Conservation (phyloP, 1,284 basidiomycete species). For the Ustilago sp. region DNA sequence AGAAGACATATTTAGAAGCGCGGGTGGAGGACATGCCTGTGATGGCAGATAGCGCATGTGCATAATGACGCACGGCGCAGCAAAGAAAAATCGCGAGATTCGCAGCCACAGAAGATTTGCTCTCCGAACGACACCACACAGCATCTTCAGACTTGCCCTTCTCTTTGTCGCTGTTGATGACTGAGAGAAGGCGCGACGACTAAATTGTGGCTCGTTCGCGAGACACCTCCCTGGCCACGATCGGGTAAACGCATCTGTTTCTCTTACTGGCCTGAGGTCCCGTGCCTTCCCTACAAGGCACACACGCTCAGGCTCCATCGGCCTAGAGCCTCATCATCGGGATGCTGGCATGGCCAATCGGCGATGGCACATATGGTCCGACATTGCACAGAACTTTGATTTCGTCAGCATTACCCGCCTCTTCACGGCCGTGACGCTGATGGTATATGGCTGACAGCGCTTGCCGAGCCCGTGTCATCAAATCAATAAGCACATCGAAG, state of each 20-base stretch:
- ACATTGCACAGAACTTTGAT: not conserved
- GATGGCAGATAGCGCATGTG: constrained; percentile 9
- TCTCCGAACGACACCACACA: not conserved
- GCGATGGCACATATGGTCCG: not conserved
- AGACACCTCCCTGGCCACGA: not conserved
- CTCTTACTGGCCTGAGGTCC: not conserved
- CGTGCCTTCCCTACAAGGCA: not conserved
- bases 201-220: not conserved
- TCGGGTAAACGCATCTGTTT: constrained; percentile 17
- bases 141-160: not conserved
- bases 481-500: not conserved
- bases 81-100: not conserved
- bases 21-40: constrained; percentile 16
- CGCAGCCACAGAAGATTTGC: not conserved
- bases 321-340: not conserved
- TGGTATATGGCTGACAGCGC: not conserved
- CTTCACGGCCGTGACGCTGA: not conserved
- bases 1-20: not conserved
- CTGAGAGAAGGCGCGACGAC: constrained; percentile 2
- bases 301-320: not conserved
- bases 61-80: constrained; percentile 38
- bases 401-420: not conserved
- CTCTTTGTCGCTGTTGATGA: constrained; percentile 7
- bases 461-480: not conserved
- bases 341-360: not conserved